These are phyloP conservation scores for Geranomyces variabilis DNA, from an alignment of 192 early-diverging fungal genomes.

Conservation along the genomic window DNA sequence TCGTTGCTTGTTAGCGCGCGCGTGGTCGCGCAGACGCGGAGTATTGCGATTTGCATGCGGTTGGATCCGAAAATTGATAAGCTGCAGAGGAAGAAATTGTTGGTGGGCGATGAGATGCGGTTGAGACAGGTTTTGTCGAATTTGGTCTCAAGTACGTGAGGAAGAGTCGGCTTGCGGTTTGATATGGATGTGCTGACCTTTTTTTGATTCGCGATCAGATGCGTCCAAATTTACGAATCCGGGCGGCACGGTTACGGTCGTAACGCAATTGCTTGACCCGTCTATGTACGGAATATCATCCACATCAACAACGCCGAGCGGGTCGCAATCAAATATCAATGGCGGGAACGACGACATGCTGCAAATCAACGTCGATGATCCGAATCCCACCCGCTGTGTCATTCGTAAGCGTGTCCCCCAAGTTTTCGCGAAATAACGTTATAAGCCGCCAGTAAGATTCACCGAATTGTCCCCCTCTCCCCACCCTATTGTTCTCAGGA, in stretches of 20 bases:
- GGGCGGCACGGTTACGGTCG: conserved; percentile 31
- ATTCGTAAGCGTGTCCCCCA: too few relatives aligned
- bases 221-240: conserved; percentile 33
- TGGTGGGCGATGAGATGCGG: conserved; percentile 34
- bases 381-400: too few relatives aligned
- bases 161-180: too few relatives aligned
- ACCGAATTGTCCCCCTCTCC: too few relatives aligned
- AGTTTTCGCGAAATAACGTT: too few relatives aligned
- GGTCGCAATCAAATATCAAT: too few relatives aligned
- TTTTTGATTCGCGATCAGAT: background rate
- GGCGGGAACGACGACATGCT: too few relatives aligned
- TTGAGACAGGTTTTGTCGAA: conserved; percentile 33
- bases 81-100: conserved; percentile 8
- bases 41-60: conserved; percentile 1
- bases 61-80: conserved; percentile 26
- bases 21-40: conserved; percentile 17
- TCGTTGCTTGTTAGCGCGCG: conserved; percentile 25
- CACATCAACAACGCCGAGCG: background rate
- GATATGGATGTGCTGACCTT: too few relatives aligned
- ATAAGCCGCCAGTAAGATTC: too few relatives aligned
- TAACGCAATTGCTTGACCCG: conserved; percentile 19
- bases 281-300: background rate
- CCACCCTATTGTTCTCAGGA: too few relatives aligned
- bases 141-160: conserved; percentile 10
- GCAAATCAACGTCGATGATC: too few relatives aligned